A percentile compares a stretch with the other conserved stretches of the same genome.
These are phyloP conservation scores for Tillandsia fasciculata DNA, from an alignment of 176 grass and related monocot species.

Conservation along the genomic window DNA sequence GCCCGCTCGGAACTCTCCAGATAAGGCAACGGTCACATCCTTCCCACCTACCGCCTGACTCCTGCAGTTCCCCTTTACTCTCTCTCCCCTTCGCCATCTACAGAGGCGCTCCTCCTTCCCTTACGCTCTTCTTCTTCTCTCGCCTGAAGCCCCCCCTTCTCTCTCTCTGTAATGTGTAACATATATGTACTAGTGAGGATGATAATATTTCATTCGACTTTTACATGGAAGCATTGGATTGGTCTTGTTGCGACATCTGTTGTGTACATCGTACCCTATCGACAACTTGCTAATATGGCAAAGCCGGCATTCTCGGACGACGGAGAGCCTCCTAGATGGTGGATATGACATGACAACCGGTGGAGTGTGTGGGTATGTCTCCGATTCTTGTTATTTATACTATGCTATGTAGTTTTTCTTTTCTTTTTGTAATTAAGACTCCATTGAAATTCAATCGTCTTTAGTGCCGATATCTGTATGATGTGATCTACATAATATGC, in stretches of 20 bases:
- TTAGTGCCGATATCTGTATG: slow-evolving; percentile 66
- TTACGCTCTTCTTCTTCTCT: too few species aligned
- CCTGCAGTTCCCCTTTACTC: too few species aligned
- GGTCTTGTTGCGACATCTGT: slow-evolving; percentile 65
- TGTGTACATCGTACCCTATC: slow-evolving; percentile 69
- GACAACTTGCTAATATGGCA: slow-evolving; percentile 86
- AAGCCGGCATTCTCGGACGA: slow-evolving; percentile 51
- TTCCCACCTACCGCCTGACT: too few species aligned
- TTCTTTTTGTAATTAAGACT: slow-evolving; percentile 6
- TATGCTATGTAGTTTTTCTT: not conserved
- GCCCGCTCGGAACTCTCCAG: too few species aligned
- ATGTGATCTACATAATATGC: slow-evolving; percentile 85
- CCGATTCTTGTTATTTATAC: not conserved
- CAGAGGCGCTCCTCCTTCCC: too few species aligned
- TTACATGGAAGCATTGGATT: slow-evolving; percentile 98
- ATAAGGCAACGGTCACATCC: too few species aligned
- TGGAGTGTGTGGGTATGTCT: slow-evolving; percentile 71
- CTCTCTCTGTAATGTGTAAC: too few species aligned
- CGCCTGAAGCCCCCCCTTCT: too few species aligned
- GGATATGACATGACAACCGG: slow-evolving; percentile 71
- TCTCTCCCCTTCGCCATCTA: too few species aligned
- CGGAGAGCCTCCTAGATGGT: slow-evolving; percentile 56
- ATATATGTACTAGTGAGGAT: slow-evolving; percentile 77
- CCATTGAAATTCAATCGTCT: not conserved
- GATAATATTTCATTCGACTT: slow-evolving; percentile 74